Conservation (phyloP, 768 basidiomycete genomes). For the Pilatotrama ljubarskyi region DNA sequence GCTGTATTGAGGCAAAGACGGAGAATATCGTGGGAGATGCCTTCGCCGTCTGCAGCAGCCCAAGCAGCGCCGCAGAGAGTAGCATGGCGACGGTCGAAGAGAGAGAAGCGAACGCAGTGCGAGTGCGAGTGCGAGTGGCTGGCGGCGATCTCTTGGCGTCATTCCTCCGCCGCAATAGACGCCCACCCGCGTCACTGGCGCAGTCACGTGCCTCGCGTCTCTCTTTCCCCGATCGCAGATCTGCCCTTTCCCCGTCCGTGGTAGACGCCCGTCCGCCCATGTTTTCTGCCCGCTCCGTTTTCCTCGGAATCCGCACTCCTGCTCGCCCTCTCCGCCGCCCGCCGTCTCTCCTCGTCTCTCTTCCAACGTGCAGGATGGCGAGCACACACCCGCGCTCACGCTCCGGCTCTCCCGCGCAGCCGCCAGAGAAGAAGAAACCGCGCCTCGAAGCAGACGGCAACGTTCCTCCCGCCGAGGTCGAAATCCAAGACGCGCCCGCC, state of each 20-base stretch:
- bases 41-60: background rate
- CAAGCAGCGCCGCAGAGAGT: background rate
- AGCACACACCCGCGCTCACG: slow-evolving; percentile 8
- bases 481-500: slow-evolving; percentile 3
- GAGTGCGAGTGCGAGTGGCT: background rate
- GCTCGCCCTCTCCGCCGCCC: background rate
- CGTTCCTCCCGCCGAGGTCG: background rate
- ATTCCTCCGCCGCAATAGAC: background rate
- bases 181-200: slow-evolving; percentile 5
- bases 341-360: background rate
- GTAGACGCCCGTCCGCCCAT: slow-evolving; percentile 4
- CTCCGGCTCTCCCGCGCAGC: slow-evolving; percentile 10
- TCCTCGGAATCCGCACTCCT: background rate
- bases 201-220: slow-evolving; percentile 21
- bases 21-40: slow-evolving; percentile 20
- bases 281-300: slow-evolving; percentile 11
- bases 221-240: background rate
- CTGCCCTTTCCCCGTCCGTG: too few species aligned
- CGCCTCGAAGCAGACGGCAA: slow-evolving; percentile 24
- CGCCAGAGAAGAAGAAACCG: slow-evolving; percentile 36
- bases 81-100: background rate
- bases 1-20: slow-evolving; percentile 9
- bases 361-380: slow-evolving; percentile 1
- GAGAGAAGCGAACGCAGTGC: background rate
- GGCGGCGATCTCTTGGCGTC: background rate